Evolutionary conservation across 306 rosid genomes (phyloP), one percentile per base, ranked within the genome.

Genomic region (Cicer bijugum): DNA sequence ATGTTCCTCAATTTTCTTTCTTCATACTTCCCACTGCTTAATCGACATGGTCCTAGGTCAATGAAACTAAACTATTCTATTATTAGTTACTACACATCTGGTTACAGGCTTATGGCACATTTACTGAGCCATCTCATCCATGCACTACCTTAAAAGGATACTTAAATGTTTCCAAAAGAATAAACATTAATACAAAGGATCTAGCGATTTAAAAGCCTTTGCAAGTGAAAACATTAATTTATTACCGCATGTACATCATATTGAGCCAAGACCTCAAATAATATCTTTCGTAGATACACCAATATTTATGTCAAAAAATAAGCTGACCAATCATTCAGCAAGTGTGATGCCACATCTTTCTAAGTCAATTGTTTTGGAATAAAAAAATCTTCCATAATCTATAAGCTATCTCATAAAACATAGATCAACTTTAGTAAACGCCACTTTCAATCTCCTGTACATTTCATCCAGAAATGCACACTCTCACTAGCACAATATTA

Each of bases 371-470:
- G 6, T 11, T 46, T 55, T 50, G 1, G 37, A 14, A 16, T 4
- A 39, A 20, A 72, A 23, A 11, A 1, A 37, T 14, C 20, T 17
- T 42, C 16, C 59, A 51, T 33, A 33, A 78, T 47, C 19, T 15
- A 51, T 33, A 33, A 78, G 38, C 19, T 23, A 50, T 75, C 53
- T 64, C 16, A 28, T 28, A 58, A 28, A 12, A 23, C 75, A 55
- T 40, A 55, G 23, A 15, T 59, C 58, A 72, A n/a, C 72, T 60
- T 44, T 68, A 62, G 50, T 8, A 74, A 52, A 46, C 58, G 12
- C n/a, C 74, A 28, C 69, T 61, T 61, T 73, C 60, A 82, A 77
- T 67, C 80, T 68, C 69, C n/a, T 19, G 47, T 44, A 28, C 77
- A 28, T 56, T 47, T 56, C 82, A 43, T 52, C 62, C 51, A 63